Percentiles rank a stretch among this genome's conserved stretches.
Evolutionary conservation across 768 basidiomycete species (phyloP).

Genomic region (Suillus americanus): DNA sequence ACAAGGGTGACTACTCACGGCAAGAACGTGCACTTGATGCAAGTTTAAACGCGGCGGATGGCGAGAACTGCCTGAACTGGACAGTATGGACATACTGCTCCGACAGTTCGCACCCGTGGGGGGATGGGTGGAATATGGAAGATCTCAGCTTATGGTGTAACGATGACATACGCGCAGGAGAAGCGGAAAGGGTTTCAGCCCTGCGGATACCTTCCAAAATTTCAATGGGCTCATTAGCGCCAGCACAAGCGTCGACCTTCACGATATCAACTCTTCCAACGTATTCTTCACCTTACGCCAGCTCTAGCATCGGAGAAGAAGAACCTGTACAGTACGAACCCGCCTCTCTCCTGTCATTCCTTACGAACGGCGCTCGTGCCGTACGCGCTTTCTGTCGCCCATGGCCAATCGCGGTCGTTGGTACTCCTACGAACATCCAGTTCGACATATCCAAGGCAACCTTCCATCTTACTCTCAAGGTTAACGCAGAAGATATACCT

Average conservation of each 20-base stretch:
- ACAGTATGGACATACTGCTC: conserved; percentile 90
- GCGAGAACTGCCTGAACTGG: conserved; percentile 69
- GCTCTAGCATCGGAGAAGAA: not conserved
- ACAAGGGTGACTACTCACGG: conserved; percentile 69
- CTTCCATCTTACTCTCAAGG: conserved; percentile 69
- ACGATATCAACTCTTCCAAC: conserved; percentile 21
- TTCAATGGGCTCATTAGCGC: conserved; percentile 7
- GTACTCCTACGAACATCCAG: conserved; percentile 58
- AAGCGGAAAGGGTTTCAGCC: not conserved
- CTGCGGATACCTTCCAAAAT: not conserved
- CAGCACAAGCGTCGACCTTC: conserved; percentile 17
- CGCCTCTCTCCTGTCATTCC: conserved; percentile 45
- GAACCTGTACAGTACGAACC: not conserved
- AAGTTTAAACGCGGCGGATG: conserved; percentile 77
- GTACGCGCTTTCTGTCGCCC: conserved; percentile 84
- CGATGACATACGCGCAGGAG: conserved; percentile 55
- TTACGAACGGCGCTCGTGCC: conserved; percentile 86
- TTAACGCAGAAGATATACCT: conserved; percentile 56
- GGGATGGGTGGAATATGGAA: conserved; percentile 97
- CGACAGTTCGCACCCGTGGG: conserved; percentile 84
- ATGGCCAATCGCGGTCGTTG: conserved; percentile 76
- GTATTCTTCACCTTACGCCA: conserved; percentile 17
- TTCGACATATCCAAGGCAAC: conserved; percentile 74
- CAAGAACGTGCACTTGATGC: conserved; percentile 90
- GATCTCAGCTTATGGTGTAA: conserved; percentile 87